Conservation (phyloP, 768 basidiomycete genomes). For the Solioccasus polychromus region DNA sequence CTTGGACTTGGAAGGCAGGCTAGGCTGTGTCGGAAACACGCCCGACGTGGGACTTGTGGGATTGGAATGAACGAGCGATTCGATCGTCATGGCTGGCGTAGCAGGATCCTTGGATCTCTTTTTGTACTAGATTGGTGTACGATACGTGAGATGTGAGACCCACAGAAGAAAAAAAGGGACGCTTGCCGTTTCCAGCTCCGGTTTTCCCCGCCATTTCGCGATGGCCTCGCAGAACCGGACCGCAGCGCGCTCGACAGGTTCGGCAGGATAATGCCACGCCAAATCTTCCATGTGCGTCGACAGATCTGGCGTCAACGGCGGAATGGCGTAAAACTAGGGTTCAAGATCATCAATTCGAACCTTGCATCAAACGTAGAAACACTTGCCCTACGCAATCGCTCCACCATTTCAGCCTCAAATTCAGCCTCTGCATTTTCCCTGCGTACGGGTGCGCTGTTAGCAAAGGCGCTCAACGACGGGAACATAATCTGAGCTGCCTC, state of each 20-base stretch:
- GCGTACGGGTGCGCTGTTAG: conserved; percentile 25
- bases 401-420: conserved; percentile 73
- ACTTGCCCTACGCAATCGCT: conserved; percentile 65
- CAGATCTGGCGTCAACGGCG: conserved; percentile 66
- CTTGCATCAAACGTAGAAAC: background rate
- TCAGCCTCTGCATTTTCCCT: conserved; percentile 63
- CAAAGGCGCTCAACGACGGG: conserved; percentile 41
- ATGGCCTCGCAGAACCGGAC: conserved; percentile 81
- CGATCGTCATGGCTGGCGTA: conserved; percentile 52
- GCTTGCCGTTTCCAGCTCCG: conserved; percentile 73
- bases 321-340: conserved; percentile 75
- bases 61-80: conserved; percentile 68
- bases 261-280: conserved; percentile 77
- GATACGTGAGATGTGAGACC: conserved; percentile 13
- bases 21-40: conserved; percentile 17
- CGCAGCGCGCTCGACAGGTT: conserved; percentile 76
- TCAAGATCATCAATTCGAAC: conserved; percentile 9
- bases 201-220: conserved; percentile 79
- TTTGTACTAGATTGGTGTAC: conserved; percentile 49
- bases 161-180: background rate
- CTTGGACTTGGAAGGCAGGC: conserved; percentile 20
- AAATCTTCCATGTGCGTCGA: conserved; percentile 71
- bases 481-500: conserved; percentile 72
- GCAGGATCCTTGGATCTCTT: conserved; percentile 39
- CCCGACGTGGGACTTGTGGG: conserved; percentile 53